phyloP scores from a whole-genome alignment of 2,329 filamentous ascomycete genomes.

The Penicillium corylophilum region DNA sequence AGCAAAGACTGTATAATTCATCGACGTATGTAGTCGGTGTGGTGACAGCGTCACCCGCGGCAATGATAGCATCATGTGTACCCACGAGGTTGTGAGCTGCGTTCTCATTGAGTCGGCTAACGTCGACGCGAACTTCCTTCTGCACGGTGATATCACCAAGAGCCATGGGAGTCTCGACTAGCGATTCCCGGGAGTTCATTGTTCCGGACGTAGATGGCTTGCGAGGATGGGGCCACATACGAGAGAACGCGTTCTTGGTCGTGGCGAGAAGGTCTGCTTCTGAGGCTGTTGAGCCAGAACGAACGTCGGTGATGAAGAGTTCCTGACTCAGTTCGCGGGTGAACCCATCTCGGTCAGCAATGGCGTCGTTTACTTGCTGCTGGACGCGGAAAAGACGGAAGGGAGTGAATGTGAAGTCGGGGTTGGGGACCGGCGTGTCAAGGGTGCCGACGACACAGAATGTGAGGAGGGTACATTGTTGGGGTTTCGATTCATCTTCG shows the following conservation, averaged over 20 bases:
- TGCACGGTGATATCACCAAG: constrained; percentile 63
- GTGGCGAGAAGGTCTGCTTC: constrained; percentile 25
- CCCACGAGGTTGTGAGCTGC: constrained; percentile 15
- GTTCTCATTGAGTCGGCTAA: constrained; percentile 29
- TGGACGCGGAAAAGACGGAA: constrained; percentile 65
- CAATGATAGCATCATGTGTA: constrained; percentile 26
- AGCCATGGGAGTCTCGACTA: constrained; percentile 17
- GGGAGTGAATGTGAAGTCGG: constrained; percentile 59
- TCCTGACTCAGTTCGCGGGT: constrained; percentile 61
- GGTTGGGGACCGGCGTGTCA: constrained; percentile 53
- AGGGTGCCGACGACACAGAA: constrained; percentile 64
- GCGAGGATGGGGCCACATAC: constrained; percentile 24
- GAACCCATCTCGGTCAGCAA: constrained; percentile 59
- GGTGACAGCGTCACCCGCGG: constrained; percentile 24
- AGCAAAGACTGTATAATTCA: constrained; percentile 43
- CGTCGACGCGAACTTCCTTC: constrained; percentile 61
- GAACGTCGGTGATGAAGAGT: constrained; percentile 48
- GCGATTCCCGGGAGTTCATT: constrained; percentile 23
- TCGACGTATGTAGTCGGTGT: constrained; percentile 46
- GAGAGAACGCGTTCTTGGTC: constrained; percentile 18
- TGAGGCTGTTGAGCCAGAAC: constrained; percentile 22
- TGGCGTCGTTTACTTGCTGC: constrained; percentile 60
- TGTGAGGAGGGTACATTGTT: constrained; percentile 47
- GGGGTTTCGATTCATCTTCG: constrained; percentile 29
- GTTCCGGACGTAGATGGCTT: constrained; percentile 2